Percentiles rank a stretch among this genome's conserved stretches.
phyloP scores from a whole-genome alignment of 2,329 filamentous ascomycete genomes.

The Sphaerostilbella broomeana region DNA sequence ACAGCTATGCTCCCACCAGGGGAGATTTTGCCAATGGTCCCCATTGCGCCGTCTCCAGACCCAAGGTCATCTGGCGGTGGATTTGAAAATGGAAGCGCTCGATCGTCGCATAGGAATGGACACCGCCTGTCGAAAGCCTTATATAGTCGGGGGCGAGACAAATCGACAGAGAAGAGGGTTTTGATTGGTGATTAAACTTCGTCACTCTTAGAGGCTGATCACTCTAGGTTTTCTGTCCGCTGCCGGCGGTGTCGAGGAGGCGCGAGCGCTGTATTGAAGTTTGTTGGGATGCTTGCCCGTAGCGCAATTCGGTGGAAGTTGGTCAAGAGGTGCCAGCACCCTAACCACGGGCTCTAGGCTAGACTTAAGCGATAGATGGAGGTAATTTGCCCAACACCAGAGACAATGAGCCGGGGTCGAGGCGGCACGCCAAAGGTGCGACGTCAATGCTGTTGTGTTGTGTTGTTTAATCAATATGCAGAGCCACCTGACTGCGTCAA shows the following conservation, averaged over 20 bases:
- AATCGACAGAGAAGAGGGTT: not conserved
- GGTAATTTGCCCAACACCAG: constrained; percentile 1
- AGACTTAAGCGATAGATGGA: constrained; percentile 1
- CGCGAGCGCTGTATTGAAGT: not conserved
- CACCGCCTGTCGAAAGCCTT: constrained; percentile 1
- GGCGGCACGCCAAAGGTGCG: constrained; percentile 9
- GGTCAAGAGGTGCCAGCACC: constrained; percentile 18
- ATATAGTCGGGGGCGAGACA: not conserved
- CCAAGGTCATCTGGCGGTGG: constrained; percentile 41
- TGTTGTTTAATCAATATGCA: constrained; percentile 13
- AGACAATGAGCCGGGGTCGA: constrained; percentile 8
- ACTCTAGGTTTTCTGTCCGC: not conserved
- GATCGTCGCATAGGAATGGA: constrained; percentile 21
- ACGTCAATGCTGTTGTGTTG: no score
- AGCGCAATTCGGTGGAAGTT: constrained; percentile 5
- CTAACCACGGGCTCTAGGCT: constrained; percentile 6
- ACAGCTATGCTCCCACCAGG: constrained; percentile 72
- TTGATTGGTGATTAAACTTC: constrained; percentile 1
- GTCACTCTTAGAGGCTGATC: not conserved
- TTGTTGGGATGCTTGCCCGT: not conserved
- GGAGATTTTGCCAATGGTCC: constrained; percentile 67
- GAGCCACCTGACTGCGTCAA: constrained; percentile 15
- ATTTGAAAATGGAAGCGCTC: constrained; percentile 11
- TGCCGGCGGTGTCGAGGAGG: not conserved
- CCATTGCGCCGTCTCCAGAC: constrained; percentile 50